phyloP scores from a whole-genome alignment of 78 protist species.

The Dictyostelium intermedium region DNA sequence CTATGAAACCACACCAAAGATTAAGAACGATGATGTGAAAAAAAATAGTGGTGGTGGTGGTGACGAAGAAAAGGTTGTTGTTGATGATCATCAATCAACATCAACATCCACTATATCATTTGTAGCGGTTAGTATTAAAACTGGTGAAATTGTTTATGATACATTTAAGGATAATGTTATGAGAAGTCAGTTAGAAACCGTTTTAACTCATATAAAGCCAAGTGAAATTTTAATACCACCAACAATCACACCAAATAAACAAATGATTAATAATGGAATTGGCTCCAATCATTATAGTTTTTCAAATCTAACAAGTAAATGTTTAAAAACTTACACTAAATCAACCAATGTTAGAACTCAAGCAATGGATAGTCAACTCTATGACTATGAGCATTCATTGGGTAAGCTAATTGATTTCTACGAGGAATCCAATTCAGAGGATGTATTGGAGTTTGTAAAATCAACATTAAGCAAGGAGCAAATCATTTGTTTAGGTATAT shows the following conservation, averaged over 20 bases:
- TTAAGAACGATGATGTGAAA: background rate
- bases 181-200: conserved; percentile 78
- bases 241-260: background rate
- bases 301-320: background rate
- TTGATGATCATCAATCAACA: background rate
- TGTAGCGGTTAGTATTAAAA: conserved; percentile 75
- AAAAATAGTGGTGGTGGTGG: background rate
- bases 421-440: background rate
- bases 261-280: background rate
- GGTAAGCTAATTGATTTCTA: background rate
- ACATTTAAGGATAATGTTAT: conserved; percentile 53
- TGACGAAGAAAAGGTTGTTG: no score
- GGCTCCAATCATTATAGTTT: background rate
- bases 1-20: background rate
- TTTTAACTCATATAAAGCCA: conserved; percentile 64
- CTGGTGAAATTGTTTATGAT: conserved; percentile 87
- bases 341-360: conserved; percentile 54
- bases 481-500: conserved; percentile 4
- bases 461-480: background rate
- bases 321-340: conserved; percentile 24
- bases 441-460: background rate
- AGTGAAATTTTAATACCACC: conserved; percentile 68
- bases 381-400: conserved; percentile 27
- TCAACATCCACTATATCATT: conserved; percentile 36
- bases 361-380: background rate